Percentiles rank a stretch among this genome's conserved stretches.
Evolutionary conservation across 2,329 filamentous ascomycete species (phyloP).

Genomic region (Myriangium duriaei): DNA sequence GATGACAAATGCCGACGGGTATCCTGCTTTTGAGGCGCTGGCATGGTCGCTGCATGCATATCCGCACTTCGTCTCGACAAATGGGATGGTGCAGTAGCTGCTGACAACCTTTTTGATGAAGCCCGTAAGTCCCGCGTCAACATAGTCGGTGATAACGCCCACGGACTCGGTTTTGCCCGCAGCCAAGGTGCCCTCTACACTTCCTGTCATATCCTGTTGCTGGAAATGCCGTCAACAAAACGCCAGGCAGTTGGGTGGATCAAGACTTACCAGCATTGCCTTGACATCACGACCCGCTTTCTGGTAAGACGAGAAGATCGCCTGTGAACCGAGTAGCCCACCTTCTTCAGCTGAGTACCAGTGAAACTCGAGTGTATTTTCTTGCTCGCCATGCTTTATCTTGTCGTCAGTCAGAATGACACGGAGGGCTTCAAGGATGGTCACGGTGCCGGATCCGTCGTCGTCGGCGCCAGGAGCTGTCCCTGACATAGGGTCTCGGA

Average conservation of each 20-base stretch:
- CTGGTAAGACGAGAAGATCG: conserved; percentile 74
- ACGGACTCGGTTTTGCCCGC: conserved; percentile 74
- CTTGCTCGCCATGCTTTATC: conserved; percentile 54
- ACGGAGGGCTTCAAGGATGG: conserved; percentile 81
- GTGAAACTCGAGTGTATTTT: conserved; percentile 90
- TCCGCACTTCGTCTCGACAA: conserved; percentile 74
- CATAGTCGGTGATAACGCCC: conserved; percentile 85
- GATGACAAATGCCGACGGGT: conserved; percentile 63
- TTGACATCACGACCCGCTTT: conserved; percentile 62
- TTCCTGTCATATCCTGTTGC: conserved; percentile 97
- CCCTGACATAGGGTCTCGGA: conserved; percentile 72
- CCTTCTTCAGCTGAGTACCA: conserved; percentile 91
- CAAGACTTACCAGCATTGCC: conserved; percentile 97
- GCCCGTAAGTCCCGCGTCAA: conserved; percentile 65
- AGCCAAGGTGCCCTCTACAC: conserved; percentile 67
- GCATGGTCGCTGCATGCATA: conserved; percentile 73
- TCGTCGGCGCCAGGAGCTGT: conserved; percentile 90
- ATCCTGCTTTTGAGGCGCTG: conserved; percentile 59
- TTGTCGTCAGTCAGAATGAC: conserved; percentile 59
- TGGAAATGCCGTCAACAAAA: too few relatives aligned
- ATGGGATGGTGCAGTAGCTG: conserved; percentile 79
- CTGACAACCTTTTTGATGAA: conserved; percentile 87
- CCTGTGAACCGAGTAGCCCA: conserved; percentile 75
- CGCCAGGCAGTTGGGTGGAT: too few relatives aligned
- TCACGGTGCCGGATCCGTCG: conserved; percentile 62